These are phyloP conservation scores for Solanum pinnatisectum DNA, from an alignment of 257 asterid genomes.

Conservation along the genomic window DNA sequence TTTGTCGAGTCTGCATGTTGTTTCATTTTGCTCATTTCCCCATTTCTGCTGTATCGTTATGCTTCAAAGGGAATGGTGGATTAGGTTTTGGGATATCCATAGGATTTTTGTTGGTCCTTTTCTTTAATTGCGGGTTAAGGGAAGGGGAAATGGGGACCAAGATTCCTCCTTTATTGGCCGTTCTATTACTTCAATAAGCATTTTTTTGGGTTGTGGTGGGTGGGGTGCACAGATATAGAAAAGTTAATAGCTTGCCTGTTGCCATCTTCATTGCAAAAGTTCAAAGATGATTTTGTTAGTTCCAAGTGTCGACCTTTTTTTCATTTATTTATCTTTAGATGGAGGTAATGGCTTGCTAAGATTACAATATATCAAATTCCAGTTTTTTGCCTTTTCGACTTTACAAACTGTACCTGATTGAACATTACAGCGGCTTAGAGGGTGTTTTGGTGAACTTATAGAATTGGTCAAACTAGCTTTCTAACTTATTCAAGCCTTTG, in stretches of 20 bases:
- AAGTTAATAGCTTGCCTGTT: not conserved
- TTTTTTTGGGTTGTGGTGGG: not conserved
- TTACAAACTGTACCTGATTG: not conserved
- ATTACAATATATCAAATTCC: not conserved
- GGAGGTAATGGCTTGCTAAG: not conserved
- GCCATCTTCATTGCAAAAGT: not conserved
- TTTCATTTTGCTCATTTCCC: not conserved
- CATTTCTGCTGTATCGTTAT: not conserved
- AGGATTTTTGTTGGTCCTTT: not conserved
- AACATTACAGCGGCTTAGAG: not conserved
- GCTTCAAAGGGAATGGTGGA: not conserved
- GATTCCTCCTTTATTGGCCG: not conserved
- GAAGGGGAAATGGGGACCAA: not conserved
- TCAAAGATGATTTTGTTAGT: not conserved
- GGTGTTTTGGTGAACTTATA: not conserved
- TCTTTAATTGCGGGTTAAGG: not conserved
- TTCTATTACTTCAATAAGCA: not conserved
- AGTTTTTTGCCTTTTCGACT: not conserved
- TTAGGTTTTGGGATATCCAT: not conserved
- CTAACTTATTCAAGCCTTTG: not conserved
- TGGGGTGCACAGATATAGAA: not conserved
- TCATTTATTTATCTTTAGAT: not conserved
- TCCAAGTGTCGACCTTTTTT: not conserved
- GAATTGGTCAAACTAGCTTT: not conserved
- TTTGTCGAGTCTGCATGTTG: not conserved